phyloP scores from a whole-genome alignment of 148 eudicot species.

The Vaccinium vitisidaea region DNA sequence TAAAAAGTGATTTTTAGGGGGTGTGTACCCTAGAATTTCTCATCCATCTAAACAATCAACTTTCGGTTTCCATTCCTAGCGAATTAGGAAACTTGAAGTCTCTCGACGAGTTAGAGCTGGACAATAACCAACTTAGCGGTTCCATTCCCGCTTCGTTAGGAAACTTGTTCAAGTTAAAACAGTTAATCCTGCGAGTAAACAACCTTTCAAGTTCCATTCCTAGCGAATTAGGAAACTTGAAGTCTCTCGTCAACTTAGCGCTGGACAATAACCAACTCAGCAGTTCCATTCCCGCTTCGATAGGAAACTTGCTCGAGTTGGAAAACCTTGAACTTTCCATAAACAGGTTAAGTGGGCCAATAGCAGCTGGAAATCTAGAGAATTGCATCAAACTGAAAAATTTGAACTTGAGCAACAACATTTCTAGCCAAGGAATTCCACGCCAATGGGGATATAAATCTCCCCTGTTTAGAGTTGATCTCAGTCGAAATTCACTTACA shows the following conservation, averaged over 20 bases:
- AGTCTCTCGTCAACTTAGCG: not conserved
- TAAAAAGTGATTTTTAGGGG: too few species aligned
- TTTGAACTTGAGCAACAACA: constrained; percentile 5
- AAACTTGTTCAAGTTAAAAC: too few species aligned
- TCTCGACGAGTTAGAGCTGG: too few species aligned
- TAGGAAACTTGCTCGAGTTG: too few species aligned
- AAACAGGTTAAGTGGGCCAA: not conserved
- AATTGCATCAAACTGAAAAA: not conserved
- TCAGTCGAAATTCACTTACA: not conserved
- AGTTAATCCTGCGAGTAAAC: too few species aligned
- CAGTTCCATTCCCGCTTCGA: not conserved
- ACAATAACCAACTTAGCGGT: too few species aligned
- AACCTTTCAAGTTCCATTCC: not conserved
- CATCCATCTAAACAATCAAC: too few species aligned
- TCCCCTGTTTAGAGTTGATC: not conserved
- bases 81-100: too few species aligned
- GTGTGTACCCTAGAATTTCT: too few species aligned
- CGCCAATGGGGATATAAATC: not conserved
- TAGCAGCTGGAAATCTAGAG: not conserved
- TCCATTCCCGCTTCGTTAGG: too few species aligned
- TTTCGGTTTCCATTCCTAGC: too few species aligned
- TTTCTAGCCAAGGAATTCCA: not conserved
- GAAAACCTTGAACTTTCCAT: not conserved
- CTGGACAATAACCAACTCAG: not conserved
- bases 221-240: constrained; percentile 6